Conservation (phyloP, 306 rosid genomes). For the Cucumis sativus region DNA sequence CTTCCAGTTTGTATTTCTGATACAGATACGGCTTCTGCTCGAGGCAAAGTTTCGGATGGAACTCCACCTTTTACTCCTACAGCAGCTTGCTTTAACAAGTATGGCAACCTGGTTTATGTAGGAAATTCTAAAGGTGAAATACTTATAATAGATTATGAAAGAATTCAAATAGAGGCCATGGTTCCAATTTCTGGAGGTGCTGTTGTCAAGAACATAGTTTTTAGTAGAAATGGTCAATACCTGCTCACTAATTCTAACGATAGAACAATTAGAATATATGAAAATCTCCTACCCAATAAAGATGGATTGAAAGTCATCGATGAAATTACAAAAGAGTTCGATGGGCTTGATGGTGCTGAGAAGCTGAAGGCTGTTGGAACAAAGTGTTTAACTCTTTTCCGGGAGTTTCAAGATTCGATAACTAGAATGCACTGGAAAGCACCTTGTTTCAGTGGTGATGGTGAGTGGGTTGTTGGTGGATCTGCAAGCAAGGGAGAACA, state of each 20-base stretch:
- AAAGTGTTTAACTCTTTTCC: constrained; percentile 63
- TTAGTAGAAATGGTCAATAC: constrained; percentile 87
- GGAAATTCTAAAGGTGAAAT: constrained; percentile 99
- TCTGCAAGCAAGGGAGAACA: constrained; percentile 99
- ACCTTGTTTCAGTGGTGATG: constrained; percentile 98
- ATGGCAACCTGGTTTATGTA: constrained; percentile 67
- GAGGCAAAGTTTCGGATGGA: constrained; percentile 68
- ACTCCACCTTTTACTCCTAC: constrained; percentile 68
- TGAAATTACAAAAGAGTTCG: constrained; percentile 23
- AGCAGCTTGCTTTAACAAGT: constrained; percentile 86
- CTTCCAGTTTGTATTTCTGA: constrained; percentile 69
- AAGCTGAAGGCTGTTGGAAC: constrained; percentile 69
- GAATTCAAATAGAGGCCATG: constrained; percentile 44
- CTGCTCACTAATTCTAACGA: constrained; percentile 91
- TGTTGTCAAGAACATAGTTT: constrained; percentile 75
- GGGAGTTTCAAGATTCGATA: constrained; percentile 92
- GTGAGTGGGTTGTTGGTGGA: constrained; percentile 98
- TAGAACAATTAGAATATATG: constrained; percentile 74
- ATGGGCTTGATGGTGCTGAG: constrained; percentile 43
- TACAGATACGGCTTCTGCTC: constrained; percentile 35
- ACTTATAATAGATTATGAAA: constrained; percentile 53
- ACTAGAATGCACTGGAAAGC: constrained; percentile 99
- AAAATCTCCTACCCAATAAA: constrained; percentile 73
- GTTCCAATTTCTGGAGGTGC: constrained; percentile 75
- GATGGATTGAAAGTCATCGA: constrained; percentile 48